Evolutionary conservation across 768 basidiomycete genomes (phyloP).

Genomic region (Strobilomyces echinocephalus): DNA sequence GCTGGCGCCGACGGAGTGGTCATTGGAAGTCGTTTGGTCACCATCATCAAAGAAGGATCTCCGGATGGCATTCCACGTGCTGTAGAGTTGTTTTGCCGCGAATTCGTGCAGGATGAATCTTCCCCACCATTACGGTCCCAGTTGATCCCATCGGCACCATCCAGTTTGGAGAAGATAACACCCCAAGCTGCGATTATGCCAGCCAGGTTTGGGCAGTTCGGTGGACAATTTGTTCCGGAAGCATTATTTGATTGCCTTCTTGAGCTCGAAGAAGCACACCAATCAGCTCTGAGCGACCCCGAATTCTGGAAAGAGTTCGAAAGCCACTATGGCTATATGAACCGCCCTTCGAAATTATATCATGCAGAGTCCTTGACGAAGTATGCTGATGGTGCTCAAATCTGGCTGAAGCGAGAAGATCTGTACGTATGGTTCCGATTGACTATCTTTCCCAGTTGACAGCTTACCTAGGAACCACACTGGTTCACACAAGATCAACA

Average conservation of each 20-base stretch:
- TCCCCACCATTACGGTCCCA: slow-evolving; percentile 10
- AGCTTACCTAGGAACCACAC: slow-evolving; percentile 77
- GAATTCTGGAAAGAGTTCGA: slow-evolving; percentile 90
- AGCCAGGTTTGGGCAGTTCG: slow-evolving; percentile 88
- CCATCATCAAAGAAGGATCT: slow-evolving; percentile 67
- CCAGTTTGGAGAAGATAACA: slow-evolving; percentile 6
- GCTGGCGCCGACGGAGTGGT: slow-evolving; percentile 96
- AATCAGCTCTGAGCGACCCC: slow-evolving; percentile 80
- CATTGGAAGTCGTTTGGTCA: slow-evolving; percentile 82
- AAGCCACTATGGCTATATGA: slow-evolving; percentile 88
- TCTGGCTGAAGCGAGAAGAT: slow-evolving; percentile 98
- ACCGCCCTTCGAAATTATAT: slow-evolving; percentile 89
- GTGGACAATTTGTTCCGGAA: slow-evolving; percentile 97
- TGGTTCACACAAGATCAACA: slow-evolving; percentile 99
- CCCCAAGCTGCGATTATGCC: slow-evolving; percentile 52
- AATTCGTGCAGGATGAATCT: slow-evolving; percentile 49
- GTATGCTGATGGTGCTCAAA: slow-evolving; percentile 86
- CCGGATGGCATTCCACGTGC: slow-evolving; percentile 42
- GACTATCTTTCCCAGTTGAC: slow-evolving; percentile 2
- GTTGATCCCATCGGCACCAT: background rate
- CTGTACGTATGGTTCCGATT: slow-evolving; percentile 43
- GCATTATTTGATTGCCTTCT: slow-evolving; percentile 87
- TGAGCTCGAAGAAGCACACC: slow-evolving; percentile 90
- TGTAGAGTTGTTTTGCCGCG: slow-evolving; percentile 71
- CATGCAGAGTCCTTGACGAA: slow-evolving; percentile 87